phyloP scores from a whole-genome alignment of 2,329 filamentous ascomycete species.

The Aspergillus glaucus region DNA sequence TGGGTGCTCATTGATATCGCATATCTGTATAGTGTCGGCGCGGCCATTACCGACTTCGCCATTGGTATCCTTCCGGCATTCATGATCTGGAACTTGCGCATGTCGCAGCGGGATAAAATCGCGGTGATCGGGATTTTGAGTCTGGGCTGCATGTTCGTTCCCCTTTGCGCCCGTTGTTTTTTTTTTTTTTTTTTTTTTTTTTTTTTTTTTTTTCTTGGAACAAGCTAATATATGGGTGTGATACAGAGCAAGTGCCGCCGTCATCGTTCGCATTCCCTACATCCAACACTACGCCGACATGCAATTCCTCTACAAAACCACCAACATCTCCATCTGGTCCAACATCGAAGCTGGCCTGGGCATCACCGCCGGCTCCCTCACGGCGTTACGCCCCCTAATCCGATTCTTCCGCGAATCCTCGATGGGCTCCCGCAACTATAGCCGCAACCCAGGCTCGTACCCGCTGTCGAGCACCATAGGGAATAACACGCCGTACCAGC shows the following conservation, averaged over 20 bases:
- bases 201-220: slow-evolving; percentile 1
- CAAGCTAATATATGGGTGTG: slow-evolving; percentile 16
- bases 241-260: slow-evolving; percentile 20
- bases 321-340: slow-evolving; percentile 38
- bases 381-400: slow-evolving; percentile 41
- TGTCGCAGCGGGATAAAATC: slow-evolving; percentile 47
- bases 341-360: slow-evolving; percentile 27
- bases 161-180: neutral
- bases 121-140: slow-evolving; percentile 47
- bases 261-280: slow-evolving; percentile 16
- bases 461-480: slow-evolving; percentile 12
- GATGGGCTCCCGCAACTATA: slow-evolving; percentile 10
- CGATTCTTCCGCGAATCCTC: slow-evolving; percentile 23
- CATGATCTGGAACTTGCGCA: slow-evolving; percentile 50
- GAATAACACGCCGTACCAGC: slow-evolving; percentile 1
- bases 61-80: slow-evolving; percentile 48
- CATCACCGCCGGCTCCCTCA: slow-evolving; percentile 32
- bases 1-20: slow-evolving; percentile 46
- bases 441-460: slow-evolving; percentile 12
- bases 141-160: slow-evolving; percentile 47
- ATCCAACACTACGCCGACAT: slow-evolving; percentile 7
- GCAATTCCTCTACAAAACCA: slow-evolving; percentile 33
- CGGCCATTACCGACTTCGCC: slow-evolving; percentile 44
- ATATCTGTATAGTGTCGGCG: slow-evolving; percentile 45
- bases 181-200: slow-evolving; percentile 7